phyloP scores from a whole-genome alignment of 1,139 yeast genomes.

The Debaryomyces udenii region DNA sequence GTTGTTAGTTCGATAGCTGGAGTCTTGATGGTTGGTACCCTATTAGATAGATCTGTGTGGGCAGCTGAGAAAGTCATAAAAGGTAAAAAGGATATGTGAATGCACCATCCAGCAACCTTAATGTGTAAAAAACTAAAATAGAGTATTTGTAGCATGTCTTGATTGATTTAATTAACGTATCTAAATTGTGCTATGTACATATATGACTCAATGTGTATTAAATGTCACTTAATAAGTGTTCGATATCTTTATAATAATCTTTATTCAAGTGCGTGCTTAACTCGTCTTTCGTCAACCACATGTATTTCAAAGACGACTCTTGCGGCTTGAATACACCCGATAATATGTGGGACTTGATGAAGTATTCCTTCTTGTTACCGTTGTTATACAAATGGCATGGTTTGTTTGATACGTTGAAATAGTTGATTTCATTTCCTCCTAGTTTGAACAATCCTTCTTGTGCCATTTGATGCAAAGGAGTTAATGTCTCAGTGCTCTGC shows the following conservation, averaged over 20 bases:
- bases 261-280: slow-evolving; percentile 55
- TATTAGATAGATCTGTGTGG: slow-evolving; percentile 84
- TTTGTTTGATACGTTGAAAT: slow-evolving; percentile 86
- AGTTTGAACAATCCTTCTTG: slow-evolving; percentile 69
- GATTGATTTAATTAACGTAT: slow-evolving; percentile 10
- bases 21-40: slow-evolving; percentile 87
- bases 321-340: slow-evolving; percentile 79
- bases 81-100: slow-evolving; percentile 63
- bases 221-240: slow-evolving; percentile 54
- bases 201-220: slow-evolving; percentile 19
- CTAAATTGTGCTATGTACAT: slow-evolving; percentile 18
- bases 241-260: slow-evolving; percentile 57
- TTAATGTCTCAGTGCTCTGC: slow-evolving; percentile 24
- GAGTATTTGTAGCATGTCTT: background rate
- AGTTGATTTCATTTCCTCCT: slow-evolving; percentile 78
- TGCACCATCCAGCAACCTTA: background rate
- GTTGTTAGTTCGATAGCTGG: slow-evolving; percentile 92
- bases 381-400: slow-evolving; percentile 70
- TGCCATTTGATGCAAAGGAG: slow-evolving; percentile 72
- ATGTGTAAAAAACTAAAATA: no score
- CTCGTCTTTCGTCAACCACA: slow-evolving; percentile 89
- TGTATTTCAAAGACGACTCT: slow-evolving; percentile 40
- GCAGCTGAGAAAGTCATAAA: slow-evolving; percentile 82
- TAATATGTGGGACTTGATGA: slow-evolving; percentile 85
- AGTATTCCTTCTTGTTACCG: slow-evolving; percentile 52